These are phyloP conservation scores for Xylariaceae sp. DNA, from an alignment of 2,329 filamentous ascomycete genomes.

Conservation along the genomic window DNA sequence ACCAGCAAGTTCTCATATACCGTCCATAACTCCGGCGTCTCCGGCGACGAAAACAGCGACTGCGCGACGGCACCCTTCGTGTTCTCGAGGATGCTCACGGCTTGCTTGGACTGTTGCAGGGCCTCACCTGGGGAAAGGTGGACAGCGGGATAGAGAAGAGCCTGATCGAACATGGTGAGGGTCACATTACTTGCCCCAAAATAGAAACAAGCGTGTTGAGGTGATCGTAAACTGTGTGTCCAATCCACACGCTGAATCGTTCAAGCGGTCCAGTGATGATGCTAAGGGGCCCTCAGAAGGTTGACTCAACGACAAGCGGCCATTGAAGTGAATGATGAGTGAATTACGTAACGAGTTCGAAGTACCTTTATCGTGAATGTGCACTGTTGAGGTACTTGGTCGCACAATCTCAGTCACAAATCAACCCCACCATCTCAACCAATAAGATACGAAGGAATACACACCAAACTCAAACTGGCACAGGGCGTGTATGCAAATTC, in stretches of 20 bases:
- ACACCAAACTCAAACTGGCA: too few species aligned
- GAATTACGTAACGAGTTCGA: too few species aligned
- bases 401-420: too few species aligned
- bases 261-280: neutral
- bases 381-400: too few species aligned
- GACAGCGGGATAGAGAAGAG: conserved; percentile 52
- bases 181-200: conserved; percentile 1
- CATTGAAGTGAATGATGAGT: too few species aligned
- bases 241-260: neutral
- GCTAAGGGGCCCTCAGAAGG: too few species aligned
- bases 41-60: conserved; percentile 52
- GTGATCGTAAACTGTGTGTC: too few species aligned
- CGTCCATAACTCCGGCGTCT: conserved; percentile 77
- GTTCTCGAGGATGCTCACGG: conserved; percentile 50
- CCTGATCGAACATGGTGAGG: conserved; percentile 26
- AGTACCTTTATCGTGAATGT: too few species aligned
- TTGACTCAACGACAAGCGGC: too few species aligned
- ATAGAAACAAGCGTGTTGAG: neutral
- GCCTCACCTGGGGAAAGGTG: conserved; percentile 52
- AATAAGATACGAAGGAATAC: too few species aligned
- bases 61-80: conserved; percentile 49
- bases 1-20: conserved; percentile 83
- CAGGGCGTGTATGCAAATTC: too few species aligned
- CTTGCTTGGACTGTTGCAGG: conserved; percentile 55
- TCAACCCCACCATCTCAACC: too few species aligned